Conservation (phyloP, 208 protist genomes). For the Leptomonas pyrrhocoris region DNA sequence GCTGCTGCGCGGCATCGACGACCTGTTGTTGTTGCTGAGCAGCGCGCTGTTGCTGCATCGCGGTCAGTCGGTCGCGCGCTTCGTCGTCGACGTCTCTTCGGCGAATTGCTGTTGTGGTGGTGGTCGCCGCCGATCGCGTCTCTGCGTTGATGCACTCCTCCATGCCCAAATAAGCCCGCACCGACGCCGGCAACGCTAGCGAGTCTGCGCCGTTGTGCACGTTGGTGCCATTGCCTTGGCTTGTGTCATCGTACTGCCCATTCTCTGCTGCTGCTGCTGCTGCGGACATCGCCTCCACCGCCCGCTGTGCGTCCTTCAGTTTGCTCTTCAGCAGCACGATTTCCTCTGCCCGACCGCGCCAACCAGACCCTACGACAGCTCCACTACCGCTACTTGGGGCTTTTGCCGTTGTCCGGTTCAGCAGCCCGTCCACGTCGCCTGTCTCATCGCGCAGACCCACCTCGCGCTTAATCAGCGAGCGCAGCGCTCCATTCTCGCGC, state of each 20-base stretch:
- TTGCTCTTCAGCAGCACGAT: conserved; percentile 72
- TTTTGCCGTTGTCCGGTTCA: conserved; percentile 31
- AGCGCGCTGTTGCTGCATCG: conserved; percentile 48
- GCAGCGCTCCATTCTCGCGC: conserved; percentile 56
- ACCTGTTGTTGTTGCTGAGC: conserved; percentile 48
- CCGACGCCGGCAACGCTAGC: conserved; percentile 11
- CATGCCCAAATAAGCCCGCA: conserved; percentile 15
- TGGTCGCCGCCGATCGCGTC: conserved; percentile 8
- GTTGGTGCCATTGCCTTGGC: not conserved
- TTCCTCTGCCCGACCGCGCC: conserved; percentile 72
- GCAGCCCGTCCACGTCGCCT: conserved; percentile 42
- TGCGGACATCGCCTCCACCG: conserved; percentile 8
- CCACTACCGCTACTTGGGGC: not conserved
- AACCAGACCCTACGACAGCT: conserved; percentile 31
- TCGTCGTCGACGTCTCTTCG: conserved; percentile 64
- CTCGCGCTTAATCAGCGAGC: conserved; percentile 55
- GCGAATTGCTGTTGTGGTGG: conserved; percentile 3
- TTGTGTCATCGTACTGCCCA: not conserved
- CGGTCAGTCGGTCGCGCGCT: conserved; percentile 49
- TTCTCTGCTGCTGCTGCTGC: not conserved
- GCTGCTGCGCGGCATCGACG: conserved; percentile 30
- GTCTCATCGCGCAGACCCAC: conserved; percentile 49
- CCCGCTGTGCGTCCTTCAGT: conserved; percentile 66
- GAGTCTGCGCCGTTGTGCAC: not conserved
- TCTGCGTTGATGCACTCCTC: not conserved